Evolutionary conservation across 164 flowering plant genomes (phyloP), one percentile per base, ranked within the genome.

Genomic region (Cinnamomum micranthum): DNA sequence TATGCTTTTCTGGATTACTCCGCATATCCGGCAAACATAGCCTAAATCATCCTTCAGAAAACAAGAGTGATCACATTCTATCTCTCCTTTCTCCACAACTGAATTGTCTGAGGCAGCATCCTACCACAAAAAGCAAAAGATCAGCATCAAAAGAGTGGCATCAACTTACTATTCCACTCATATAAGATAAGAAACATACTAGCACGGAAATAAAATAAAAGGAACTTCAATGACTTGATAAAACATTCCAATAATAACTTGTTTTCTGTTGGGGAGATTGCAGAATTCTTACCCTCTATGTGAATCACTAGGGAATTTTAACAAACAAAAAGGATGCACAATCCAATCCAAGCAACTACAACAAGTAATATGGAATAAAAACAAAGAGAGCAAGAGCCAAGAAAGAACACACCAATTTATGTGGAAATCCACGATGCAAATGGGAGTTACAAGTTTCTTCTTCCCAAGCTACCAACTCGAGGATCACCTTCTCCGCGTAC

Each of bases 31-130:
- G 66, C 87, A 85, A 27, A 82, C 85, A 72, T 81, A 82, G 2
- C 87, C 87, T 65, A 85, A 58, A 73, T 85, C 87, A 76, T 85
- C 87, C 71, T 82, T 81, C 52, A 85, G 74, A 72, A 81, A 55
- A 80, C 75, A 78, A 70, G 81, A 78, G 66, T 83, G 86, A 17
- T 83, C 80, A 64, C 87, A 83, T 24, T 73, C 81, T 27, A 75
- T 71, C 28, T 50, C 81, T 68, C 67, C 73, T 20, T 73, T 74
- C 28, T 27, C 68, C 7, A 19, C 70, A 72, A 59, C 67, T 50
- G 67, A 35, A 66, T 19, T 64, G 25, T 80, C 80, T 17, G 59
- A 58, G 35, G 62, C 50, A 28, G 71, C 72, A 69, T 74, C 79
- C 85, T 82, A 62, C 51, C 27, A 71, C 15, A 78, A 70, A 68